A percentile compares a stretch with the other conserved stretches of the same genome.
These are phyloP conservation scores for Pythium coloratum DNA, from an alignment of 352 stramenopile species.

Conservation along the genomic window DNA sequence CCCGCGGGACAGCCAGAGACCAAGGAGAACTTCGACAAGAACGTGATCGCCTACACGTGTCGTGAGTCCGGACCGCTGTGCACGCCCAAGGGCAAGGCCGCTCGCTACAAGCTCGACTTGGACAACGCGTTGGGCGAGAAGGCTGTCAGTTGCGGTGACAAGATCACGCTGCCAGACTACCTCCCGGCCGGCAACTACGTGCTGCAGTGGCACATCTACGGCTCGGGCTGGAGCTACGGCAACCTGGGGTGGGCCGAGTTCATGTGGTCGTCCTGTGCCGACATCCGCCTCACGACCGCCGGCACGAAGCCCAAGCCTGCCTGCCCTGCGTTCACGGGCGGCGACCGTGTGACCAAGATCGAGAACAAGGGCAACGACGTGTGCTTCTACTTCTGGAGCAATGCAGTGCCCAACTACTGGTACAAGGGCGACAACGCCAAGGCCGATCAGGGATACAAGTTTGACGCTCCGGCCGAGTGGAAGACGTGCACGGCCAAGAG, in stretches of 20 bases:
- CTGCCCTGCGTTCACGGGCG: conserved; percentile 13
- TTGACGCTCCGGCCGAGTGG: background rate
- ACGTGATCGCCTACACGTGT: conserved; percentile 28
- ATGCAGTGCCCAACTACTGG: conserved; percentile 1
- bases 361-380: conserved; percentile 17
- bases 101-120: conserved; percentile 6
- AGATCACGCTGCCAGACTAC: conserved; percentile 20
- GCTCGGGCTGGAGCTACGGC: conserved; percentile 9
- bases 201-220: conserved; percentile 14
- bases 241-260: conserved; percentile 10
- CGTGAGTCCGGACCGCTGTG: conserved; percentile 25
- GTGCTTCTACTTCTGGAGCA: conserved; percentile 21
- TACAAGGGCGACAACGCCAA: conserved; percentile 15
- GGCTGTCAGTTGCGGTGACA: conserved; percentile 8
- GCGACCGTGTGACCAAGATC: conserved; percentile 18
- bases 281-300: conserved; percentile 13
- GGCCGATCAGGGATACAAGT: conserved; percentile 9
- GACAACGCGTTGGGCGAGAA: conserved; percentile 2
- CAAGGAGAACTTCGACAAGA: conserved; percentile 29
- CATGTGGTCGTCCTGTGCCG: conserved; percentile 7
- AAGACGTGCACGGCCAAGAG: background rate
- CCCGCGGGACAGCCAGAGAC: conserved; percentile 21
- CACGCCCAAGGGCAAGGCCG: conserved; percentile 1
- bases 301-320: background rate
- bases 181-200: conserved; percentile 19